Percentiles rank a stretch among this genome's conserved stretches.
Conservation (phyloP, 2,329 filamentous ascomycete species). For the Macrophomina phaseolina region DNA sequence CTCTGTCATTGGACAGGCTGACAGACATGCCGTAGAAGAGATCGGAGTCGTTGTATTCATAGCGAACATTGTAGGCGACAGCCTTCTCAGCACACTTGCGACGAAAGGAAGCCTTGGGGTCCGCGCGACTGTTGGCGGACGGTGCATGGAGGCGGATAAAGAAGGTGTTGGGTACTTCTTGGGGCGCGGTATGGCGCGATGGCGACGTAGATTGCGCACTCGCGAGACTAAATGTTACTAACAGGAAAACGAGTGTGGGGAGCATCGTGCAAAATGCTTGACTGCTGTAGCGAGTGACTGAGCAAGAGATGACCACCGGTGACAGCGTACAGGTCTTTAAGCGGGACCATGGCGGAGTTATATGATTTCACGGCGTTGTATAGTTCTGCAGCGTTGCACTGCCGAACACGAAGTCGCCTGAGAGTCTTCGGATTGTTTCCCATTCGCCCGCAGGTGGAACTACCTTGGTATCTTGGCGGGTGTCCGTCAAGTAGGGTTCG, state of each 20-base stretch:
- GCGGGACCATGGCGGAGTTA: background rate
- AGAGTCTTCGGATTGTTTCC: background rate
- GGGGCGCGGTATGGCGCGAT: background rate
- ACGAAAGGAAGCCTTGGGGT: background rate
- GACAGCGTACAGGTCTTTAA: background rate
- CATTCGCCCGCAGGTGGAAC: background rate
- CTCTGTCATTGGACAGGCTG: background rate
- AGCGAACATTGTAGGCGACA: constrained; percentile 6
- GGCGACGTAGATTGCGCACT: background rate
- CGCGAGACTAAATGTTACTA: background rate
- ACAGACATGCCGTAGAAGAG: constrained; percentile 16
- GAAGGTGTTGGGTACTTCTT: background rate
- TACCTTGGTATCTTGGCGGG: background rate
- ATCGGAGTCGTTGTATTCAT: constrained; percentile 6
- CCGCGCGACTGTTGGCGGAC: background rate
- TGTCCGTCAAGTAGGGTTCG: background rate
- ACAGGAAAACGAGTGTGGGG: background rate
- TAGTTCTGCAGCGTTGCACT: background rate
- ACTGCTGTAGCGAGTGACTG: background rate
- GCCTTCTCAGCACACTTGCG: constrained; percentile 9
- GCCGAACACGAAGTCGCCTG: background rate
- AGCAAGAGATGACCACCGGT: background rate
- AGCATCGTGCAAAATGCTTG: background rate
- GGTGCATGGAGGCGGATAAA: constrained; percentile 1
- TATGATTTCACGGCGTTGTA: background rate